Percentiles rank a stretch among this genome's conserved stretches.
phyloP scores from a whole-genome alignment of 2,329 filamentous ascomycete genomes.

The Fusarium tricinctum region DNA sequence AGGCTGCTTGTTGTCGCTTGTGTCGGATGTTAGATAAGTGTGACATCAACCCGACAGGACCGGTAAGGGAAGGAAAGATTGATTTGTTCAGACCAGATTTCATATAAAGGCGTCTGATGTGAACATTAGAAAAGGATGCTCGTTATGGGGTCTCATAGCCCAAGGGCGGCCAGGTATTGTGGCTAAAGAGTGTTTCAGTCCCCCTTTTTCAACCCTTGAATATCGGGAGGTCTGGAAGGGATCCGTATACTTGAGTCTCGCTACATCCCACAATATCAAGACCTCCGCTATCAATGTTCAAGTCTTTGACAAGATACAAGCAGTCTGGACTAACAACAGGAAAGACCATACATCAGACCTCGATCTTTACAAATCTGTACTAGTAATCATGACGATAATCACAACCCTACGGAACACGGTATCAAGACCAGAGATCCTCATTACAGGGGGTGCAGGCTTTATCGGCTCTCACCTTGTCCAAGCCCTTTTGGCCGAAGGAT shows the following conservation, averaged over 20 bases:
- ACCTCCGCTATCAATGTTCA: not conserved
- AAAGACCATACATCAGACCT: not conserved
- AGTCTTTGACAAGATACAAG: not conserved
- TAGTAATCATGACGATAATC: constrained; percentile 22
- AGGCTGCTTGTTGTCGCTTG: no score
- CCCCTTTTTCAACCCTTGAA: not conserved
- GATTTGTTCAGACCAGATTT: no score
- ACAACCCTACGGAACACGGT: constrained; percentile 10
- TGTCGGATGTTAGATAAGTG: no score
- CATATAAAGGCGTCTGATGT: not conserved
- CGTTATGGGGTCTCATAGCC: not conserved
- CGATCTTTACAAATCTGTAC: not conserved
- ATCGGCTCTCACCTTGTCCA: constrained; percentile 27
- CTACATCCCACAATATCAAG: not conserved
- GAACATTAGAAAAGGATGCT: not conserved
- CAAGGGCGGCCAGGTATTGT: not conserved
- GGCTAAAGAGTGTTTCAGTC: not conserved
- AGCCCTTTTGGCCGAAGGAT: constrained; percentile 14
- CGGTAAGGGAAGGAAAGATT: no score
- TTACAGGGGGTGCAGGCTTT: constrained; percentile 23
- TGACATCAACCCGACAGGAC: no score
- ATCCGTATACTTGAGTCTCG: not conserved
- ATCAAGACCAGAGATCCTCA: constrained; percentile 11
- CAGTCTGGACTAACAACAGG: not conserved
- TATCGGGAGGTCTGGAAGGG: not conserved